These are phyloP conservation scores for Fusarium equiseti DNA, from an alignment of 2,329 filamentous ascomycete species.

Conservation along the genomic window DNA sequence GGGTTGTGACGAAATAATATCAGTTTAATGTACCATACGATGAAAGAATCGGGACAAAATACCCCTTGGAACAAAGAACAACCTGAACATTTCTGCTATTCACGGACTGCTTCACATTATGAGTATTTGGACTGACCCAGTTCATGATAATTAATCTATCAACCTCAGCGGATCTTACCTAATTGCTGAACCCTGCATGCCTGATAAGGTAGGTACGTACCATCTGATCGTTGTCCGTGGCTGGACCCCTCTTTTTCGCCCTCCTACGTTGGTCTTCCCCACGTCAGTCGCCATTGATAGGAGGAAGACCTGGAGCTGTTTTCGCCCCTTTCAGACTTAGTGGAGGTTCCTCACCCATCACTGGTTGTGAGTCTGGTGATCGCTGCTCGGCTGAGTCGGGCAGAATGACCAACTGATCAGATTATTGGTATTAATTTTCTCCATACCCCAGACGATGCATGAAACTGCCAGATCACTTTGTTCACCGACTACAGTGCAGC, in stretches of 20 bases:
- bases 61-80: not conserved
- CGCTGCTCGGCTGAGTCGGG: conserved; percentile 42
- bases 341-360: conserved; percentile 24
- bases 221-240: not conserved
- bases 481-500: not conserved
- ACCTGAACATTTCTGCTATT: not conserved
- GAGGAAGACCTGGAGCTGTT: not conserved
- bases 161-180: not conserved
- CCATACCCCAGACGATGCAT: not conserved
- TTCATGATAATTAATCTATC: not conserved
- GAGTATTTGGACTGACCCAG: not conserved
- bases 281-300: conserved; percentile 18
- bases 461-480: not conserved
- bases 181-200: not conserved
- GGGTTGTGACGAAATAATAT: conserved; percentile 6
- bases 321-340: conserved; percentile 33
- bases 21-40: conserved; percentile 28
- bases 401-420: conserved; percentile 43
- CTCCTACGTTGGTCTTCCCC: conserved; percentile 4
- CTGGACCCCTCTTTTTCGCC: conserved; percentile 29
- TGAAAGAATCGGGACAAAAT: conserved; percentile 7
- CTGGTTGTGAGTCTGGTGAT: conserved; percentile 47
- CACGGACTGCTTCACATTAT: not conserved
- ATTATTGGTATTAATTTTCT: conserved; percentile 7
- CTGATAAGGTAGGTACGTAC: conserved; percentile 31